Evolutionary conservation across 2,329 filamentous ascomycete genomes (phyloP), one percentile per base, ranked within the genome.

Genomic region (Aschersonia sp.): DNA sequence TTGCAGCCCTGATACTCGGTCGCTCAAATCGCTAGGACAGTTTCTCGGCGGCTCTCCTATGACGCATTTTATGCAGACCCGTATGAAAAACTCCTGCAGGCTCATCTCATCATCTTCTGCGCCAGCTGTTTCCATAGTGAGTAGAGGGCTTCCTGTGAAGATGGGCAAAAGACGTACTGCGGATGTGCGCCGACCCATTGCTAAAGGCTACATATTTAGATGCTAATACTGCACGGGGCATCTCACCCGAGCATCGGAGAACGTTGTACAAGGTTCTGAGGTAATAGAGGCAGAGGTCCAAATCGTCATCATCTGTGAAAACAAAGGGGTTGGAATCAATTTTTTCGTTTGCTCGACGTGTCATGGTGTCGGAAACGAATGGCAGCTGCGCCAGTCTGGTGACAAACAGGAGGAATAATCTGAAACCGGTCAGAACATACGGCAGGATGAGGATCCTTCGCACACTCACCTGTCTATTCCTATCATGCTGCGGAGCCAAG

Each of bases 261-360:
- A 94, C 73, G 53, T 87, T 84, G 5, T 80, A 80, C 1, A 95
- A 62, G 2, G 84, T 83, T 46, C 78, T 77, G 22, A 95, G 66
- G 56, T 90, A 83, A 61, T 95, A 94, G 3, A 86, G 67, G 51
- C 81, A 87, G 48, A 88, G 74, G 51, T 84, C 83, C 6, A 88
- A 71, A 53, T 94, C 84, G 52, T 87, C 79, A 6, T 79, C 72
- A 43, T 71, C 67, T 4, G 64, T 66, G 49, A 77, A 62, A 0
- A 49, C 43, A 4, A 51, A 40, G 2, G 51, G 45, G 2, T 56
- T 50, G 32, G 44, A 49, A 35, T 56, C 50, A 22, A 48, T 32
- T n/a, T 47, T 52, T 14, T 55, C 48, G 14, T 46, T 45, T 35
- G 56, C 39, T 30, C 45, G 49, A 30, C 51, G 32, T 12, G n/a